phyloP scores from a whole-genome alignment of 75 land plant genomes.

The Picea sitchensis region DNA sequence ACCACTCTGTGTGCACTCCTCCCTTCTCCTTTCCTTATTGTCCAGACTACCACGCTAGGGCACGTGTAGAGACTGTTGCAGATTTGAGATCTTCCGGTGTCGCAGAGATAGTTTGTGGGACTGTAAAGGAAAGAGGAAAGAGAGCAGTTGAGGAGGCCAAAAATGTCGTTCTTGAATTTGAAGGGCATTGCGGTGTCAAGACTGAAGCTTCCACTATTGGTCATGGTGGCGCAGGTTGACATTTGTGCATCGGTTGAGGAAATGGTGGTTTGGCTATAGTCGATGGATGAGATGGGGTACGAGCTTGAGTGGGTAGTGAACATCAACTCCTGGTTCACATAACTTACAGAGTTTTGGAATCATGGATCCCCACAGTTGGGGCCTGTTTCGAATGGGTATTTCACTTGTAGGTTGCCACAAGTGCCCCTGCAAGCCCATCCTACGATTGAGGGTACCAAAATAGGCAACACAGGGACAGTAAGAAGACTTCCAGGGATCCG shows the following conservation, averaged over 20 bases:
- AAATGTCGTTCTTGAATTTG: constrained; percentile 3
- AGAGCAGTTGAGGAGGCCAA: constrained; percentile 19
- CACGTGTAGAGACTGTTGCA: constrained; percentile 13
- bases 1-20: too few species aligned
- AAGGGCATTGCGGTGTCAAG: constrained; percentile 17
- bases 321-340: constrained; percentile 2
- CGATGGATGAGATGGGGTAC: constrained; percentile 11
- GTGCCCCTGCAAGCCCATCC: constrained; percentile 5
- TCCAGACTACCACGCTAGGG: not conserved
- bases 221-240: constrained; percentile 15
- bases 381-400: constrained; percentile 16
- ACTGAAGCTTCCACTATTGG: not conserved
- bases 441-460: too few species aligned
- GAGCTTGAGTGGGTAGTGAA: constrained; percentile 8
- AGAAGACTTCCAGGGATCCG: too few species aligned
- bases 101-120: constrained; percentile 6
- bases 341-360: constrained; percentile 10
- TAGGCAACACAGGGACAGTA: too few species aligned
- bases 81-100: constrained; percentile 10
- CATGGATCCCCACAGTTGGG: constrained; percentile 14
- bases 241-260: constrained; percentile 5
- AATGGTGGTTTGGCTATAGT: constrained; percentile 1
- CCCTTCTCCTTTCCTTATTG: too few species aligned
- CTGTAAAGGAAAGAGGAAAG: not conserved
- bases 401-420: constrained; percentile 14